Base-by-base conservation (phyloP, 1,284 basidiomycete genomes). In the Boletus smithii region DNA sequence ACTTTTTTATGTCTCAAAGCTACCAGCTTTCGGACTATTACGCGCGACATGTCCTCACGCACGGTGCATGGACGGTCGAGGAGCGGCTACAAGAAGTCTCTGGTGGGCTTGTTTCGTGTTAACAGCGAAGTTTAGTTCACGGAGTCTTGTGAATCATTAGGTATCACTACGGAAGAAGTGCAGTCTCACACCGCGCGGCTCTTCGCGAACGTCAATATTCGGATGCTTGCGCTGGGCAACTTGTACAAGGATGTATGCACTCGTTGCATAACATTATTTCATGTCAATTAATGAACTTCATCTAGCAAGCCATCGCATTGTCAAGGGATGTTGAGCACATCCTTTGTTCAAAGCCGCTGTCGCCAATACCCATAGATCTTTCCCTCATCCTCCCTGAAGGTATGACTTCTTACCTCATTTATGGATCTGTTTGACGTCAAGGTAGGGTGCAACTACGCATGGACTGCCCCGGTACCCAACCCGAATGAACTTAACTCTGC, bases 151-250 rank as follows among this genome's bases (percentile, higher is more conserved):
- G 36, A 41, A 17, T 23, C 8, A 35, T 24, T 17, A 49, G 53
- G 38, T 40, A 20, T 56, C 35, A 57, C 50, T 5, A 70, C 76
- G 1, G 80, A 84, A 40, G 91, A 95, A 48, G 70, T 99, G 8
- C 75, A 88, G 59, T 67, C 69, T 2, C 91, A 94, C 61, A 76
- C 79, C 9, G 68, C 69, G 10, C 73, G 79, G 37, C 58, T 97
- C 14, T 71, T 97, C 14, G 78, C 79, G 11, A 73, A 84, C 44
- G 71, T 90, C 46, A 80, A 88, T 61, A 71, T 93, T 40, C 82
- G 88, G 49, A 85, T 88, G 33, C 73, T 99, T 11, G 83, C 89
- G 1, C 77, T 87, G 44, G 97, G 97, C 13, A 99, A 99, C 69
- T 72, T 97, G 49, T 75, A 78, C 53, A 83, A 87, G 58, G 83